These are phyloP conservation scores for Xylariaceae sp. DNA, from an alignment of 2,329 filamentous ascomycete genomes.

Conservation along the genomic window DNA sequence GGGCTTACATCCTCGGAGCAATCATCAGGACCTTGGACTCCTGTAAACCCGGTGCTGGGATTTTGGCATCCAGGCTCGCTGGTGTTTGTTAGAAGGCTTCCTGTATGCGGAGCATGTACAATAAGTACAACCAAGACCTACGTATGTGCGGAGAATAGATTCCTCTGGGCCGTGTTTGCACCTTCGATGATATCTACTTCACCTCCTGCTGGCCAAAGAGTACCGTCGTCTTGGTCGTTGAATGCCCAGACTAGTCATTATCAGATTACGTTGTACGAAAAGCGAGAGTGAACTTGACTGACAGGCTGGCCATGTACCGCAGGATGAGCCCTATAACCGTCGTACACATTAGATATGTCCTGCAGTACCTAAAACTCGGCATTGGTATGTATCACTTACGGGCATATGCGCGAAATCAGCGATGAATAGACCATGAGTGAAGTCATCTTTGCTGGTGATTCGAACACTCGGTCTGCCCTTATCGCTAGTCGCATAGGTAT, in stretches of 20 bases:
- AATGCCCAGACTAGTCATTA: conserved; percentile 46
- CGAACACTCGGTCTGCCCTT: conserved; percentile 58
- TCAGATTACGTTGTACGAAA: conserved; percentile 12
- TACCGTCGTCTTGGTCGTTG: conserved; percentile 34
- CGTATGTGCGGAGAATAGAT: conserved; percentile 62
- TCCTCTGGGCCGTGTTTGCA: conserved; percentile 56
- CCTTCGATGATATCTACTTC: conserved; percentile 71
- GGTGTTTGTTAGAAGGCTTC: neutral
- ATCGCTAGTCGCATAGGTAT: conserved; percentile 31
- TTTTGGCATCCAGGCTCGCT: conserved; percentile 22
- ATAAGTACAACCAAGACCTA: conserved; percentile 16
- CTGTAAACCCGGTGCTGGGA: conserved; percentile 23
- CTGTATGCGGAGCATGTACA: neutral
- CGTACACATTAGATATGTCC: neutral
- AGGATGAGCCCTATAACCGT: conserved; percentile 45
- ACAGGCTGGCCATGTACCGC: conserved; percentile 73
- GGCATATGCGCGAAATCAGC: conserved; percentile 73
- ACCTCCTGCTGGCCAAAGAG: conserved; percentile 58
- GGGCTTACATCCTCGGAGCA: conserved; percentile 24
- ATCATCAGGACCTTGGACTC: conserved; percentile 19
- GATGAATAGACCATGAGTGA: conserved; percentile 65
- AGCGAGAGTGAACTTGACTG: conserved; percentile 22
- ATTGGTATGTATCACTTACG: neutral
- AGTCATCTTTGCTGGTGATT: conserved; percentile 60
- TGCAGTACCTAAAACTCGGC: too few species aligned